Percentiles rank a stretch among this genome's conserved stretches.
phyloP scores from a whole-genome alignment of 306 rosid genomes.

The Purshia tridentata region DNA sequence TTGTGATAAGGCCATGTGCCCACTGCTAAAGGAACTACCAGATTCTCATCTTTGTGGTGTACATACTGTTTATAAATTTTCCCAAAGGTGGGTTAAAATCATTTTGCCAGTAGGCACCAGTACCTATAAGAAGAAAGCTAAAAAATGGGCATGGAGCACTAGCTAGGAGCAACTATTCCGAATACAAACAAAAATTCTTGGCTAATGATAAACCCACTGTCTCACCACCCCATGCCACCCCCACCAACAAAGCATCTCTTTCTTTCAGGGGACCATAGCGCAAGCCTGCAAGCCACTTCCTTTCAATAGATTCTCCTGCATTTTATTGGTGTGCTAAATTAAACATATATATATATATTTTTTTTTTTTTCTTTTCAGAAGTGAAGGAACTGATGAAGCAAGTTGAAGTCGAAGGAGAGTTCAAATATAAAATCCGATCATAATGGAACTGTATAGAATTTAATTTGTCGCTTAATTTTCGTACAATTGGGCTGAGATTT shows the following conservation, averaged over 20 bases:
- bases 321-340: background rate
- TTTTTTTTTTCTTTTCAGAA: no score
- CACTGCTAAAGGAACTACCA: background rate
- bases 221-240: background rate
- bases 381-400: background rate
- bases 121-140: background rate
- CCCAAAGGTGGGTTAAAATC: background rate
- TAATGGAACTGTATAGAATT: background rate
- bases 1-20: constrained; percentile 4
- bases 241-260: background rate
- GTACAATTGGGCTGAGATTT: background rate
- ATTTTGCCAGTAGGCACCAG: background rate
- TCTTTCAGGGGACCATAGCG: constrained; percentile 10
- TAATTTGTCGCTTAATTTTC: no score
- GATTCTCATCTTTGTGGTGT: background rate
- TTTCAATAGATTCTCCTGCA: background rate
- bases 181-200: background rate
- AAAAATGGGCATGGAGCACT: background rate
- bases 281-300: background rate
- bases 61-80: background rate
- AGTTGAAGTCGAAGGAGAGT: background rate
- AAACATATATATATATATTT: background rate
- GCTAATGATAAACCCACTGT: background rate
- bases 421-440: background rate
- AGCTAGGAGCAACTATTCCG: background rate